Evolutionary conservation across 2,329 filamentous ascomycete species (phyloP).

Genomic region (Neonectria faginata): DNA sequence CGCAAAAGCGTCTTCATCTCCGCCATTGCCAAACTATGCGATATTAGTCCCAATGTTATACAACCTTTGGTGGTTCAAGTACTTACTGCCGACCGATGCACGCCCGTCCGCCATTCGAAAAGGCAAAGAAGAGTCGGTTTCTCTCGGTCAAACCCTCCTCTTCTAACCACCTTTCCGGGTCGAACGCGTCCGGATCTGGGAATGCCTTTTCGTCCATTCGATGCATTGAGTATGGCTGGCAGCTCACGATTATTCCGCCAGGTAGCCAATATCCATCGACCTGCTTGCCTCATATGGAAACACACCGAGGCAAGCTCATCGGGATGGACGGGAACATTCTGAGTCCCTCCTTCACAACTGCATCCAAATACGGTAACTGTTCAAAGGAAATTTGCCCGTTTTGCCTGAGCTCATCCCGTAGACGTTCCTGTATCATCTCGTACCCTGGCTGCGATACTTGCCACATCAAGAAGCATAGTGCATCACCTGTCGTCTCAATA

Average conservation of each 20-base stretch:
- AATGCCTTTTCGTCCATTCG: constrained; percentile 24
- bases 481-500: constrained; percentile 39
- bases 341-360: constrained; percentile 33
- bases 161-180: constrained; percentile 29
- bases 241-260: constrained; percentile 31
- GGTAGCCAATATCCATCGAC: constrained; percentile 32
- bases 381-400: constrained; percentile 7
- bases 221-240: constrained; percentile 34
- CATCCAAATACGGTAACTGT: constrained; percentile 30
- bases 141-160: constrained; percentile 17
- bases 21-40: constrained; percentile 24
- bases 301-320: constrained; percentile 29
- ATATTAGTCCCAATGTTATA: neutral
- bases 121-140: constrained; percentile 33
- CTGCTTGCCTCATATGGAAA: constrained; percentile 17
- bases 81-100: constrained; percentile 40
- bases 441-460: constrained; percentile 33
- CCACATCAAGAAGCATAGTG: constrained; percentile 38
- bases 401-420: constrained; percentile 19
- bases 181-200: constrained; percentile 25
- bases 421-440: constrained; percentile 8
- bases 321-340: constrained; percentile 31
- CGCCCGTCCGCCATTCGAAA: constrained; percentile 28
- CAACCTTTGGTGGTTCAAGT: too few relatives aligned
- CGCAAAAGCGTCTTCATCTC: constrained; percentile 35